These are phyloP conservation scores for Dryas drummondii DNA, from an alignment of 306 rosid genomes.

Conservation along the genomic window DNA sequence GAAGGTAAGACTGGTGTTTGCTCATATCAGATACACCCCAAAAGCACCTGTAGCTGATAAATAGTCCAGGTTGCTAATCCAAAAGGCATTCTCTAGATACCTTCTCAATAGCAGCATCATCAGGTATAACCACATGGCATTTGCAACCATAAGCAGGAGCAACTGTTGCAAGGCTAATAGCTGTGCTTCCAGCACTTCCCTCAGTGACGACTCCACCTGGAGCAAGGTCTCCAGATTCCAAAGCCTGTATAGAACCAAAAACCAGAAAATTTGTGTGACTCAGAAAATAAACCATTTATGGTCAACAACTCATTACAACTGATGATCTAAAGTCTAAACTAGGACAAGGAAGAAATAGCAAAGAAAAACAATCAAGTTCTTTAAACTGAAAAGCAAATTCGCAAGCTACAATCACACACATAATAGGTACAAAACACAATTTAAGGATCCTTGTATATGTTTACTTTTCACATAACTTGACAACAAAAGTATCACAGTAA, in stretches of 20 bases:
- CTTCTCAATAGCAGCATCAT: slow-evolving; percentile 95
- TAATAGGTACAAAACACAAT: background rate
- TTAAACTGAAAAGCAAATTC: background rate
- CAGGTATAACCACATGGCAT: slow-evolving; percentile 88
- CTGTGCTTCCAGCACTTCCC: slow-evolving; percentile 96
- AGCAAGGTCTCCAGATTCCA: slow-evolving; percentile 63
- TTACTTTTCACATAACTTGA: background rate
- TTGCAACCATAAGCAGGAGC: slow-evolving; percentile 94
- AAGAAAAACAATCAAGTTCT: background rate
- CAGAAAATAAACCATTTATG: background rate
- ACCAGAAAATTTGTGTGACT: background rate
- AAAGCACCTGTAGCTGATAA: background rate
- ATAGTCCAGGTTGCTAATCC: background rate
- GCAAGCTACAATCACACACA: background rate
- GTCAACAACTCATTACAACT: background rate
- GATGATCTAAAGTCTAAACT: background rate
- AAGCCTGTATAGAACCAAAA: slow-evolving; percentile 53
- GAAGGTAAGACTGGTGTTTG: background rate
- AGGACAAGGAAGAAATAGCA: background rate
- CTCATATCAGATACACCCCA: background rate
- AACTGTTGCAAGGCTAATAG: slow-evolving; percentile 88
- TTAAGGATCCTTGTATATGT: background rate
- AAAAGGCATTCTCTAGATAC: slow-evolving; percentile 30
- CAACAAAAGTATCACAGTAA: background rate
- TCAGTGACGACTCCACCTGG: slow-evolving; percentile 86